These are phyloP conservation scores for Crepidotus sp. DNA, from an alignment of 1,284 basidiomycete species.

Conservation along the genomic window DNA sequence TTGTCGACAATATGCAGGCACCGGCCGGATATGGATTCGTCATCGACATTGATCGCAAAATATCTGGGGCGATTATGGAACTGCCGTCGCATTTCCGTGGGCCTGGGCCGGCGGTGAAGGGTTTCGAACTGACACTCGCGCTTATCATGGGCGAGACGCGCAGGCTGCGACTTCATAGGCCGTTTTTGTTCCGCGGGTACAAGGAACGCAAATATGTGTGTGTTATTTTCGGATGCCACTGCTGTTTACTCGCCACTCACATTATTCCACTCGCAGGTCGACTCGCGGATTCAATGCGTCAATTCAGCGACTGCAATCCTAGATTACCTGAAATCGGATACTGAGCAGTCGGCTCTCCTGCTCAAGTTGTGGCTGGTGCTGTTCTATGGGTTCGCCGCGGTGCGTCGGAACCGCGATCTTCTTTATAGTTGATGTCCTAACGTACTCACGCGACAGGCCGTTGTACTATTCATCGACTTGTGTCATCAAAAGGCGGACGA, in stretches of 20 bases:
- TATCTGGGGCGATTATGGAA: constrained; percentile 16
- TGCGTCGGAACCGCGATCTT: constrained; percentile 5
- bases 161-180: constrained; percentile 21
- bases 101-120: constrained; percentile 15
- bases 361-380: constrained; percentile 23
- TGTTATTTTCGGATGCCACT: neutral
- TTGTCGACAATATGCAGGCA: constrained; percentile 20
- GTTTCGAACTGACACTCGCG: constrained; percentile 19
- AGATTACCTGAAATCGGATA: constrained; percentile 20
- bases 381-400: constrained; percentile 23
- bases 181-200: constrained; percentile 22
- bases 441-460: constrained; percentile 14
- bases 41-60: constrained; percentile 19
- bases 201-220: constrained; percentile 21
- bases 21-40: constrained; percentile 20
- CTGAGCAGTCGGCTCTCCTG: constrained; percentile 18
- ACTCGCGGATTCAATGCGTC: constrained; percentile 22
- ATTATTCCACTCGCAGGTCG: constrained; percentile 11
- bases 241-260: neutral
- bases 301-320: constrained; percentile 19
- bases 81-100: constrained; percentile 18
- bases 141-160: constrained; percentile 22
- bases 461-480: constrained; percentile 22
- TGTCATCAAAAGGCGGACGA: constrained; percentile 20
- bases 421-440: neutral